Conservation (phyloP, 2,329 filamentous ascomycete species). For the Waltergamsia citrina region DNA sequence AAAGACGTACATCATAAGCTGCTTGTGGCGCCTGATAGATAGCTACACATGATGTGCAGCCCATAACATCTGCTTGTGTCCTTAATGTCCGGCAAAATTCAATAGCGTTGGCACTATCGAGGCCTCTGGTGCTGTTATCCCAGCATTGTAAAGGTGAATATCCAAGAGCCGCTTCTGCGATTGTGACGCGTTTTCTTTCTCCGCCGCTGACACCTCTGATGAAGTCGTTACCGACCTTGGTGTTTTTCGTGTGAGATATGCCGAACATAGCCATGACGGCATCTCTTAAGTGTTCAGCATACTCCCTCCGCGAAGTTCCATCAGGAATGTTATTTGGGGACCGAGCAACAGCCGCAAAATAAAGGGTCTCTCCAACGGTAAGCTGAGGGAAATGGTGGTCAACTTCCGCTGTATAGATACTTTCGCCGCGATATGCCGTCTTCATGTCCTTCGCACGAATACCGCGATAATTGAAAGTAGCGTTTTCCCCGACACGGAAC, state of each 20-base stretch:
- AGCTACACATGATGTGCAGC: slow-evolving; percentile 34
- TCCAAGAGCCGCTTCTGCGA: slow-evolving; percentile 16
- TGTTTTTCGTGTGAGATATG: slow-evolving; percentile 44
- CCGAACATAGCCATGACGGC: slow-evolving; percentile 45
- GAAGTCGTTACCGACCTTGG: slow-evolving; percentile 42
- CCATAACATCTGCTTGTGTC: slow-evolving; percentile 34
- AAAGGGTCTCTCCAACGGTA: slow-evolving; percentile 50
- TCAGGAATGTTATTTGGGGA: slow-evolving; percentile 35
- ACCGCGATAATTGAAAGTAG: slow-evolving; percentile 55
- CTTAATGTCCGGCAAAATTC: slow-evolving; percentile 43
- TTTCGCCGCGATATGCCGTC: slow-evolving; percentile 44
- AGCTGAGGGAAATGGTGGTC: slow-evolving; percentile 53
- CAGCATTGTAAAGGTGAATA: slow-evolving; percentile 15
- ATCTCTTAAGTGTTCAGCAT: slow-evolving; percentile 38
- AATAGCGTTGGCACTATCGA: slow-evolving; percentile 42
- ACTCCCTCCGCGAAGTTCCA: slow-evolving; percentile 28
- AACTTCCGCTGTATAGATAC: slow-evolving; percentile 57
- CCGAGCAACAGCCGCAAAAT: slow-evolving; percentile 48
- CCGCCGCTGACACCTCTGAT: slow-evolving; percentile 42
- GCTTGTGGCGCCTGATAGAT: slow-evolving; percentile 47
- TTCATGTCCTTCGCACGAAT: slow-evolving; percentile 48
- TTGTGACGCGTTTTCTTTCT: slow-evolving; percentile 30
- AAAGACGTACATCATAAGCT: slow-evolving; percentile 48
- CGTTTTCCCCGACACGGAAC: slow-evolving; percentile 47
- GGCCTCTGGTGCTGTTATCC: slow-evolving; percentile 40